Conservation (phyloP, 2,329 filamentous ascomycete genomes). For the Colletotrichum graminicola region DNA sequence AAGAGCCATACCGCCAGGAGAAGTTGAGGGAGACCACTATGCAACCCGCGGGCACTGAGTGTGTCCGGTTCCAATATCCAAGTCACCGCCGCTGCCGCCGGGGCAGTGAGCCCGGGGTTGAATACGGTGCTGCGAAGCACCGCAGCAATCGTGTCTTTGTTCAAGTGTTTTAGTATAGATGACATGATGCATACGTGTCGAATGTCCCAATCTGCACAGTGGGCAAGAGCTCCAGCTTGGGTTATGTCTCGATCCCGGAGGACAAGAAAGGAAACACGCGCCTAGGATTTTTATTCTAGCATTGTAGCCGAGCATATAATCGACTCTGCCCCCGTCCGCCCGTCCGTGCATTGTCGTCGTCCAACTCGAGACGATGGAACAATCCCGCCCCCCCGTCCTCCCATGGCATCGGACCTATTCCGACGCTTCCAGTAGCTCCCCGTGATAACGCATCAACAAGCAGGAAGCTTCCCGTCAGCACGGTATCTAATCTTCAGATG, state of each 20-base stretch:
- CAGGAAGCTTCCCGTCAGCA: not conserved
- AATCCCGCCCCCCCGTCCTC: not conserved
- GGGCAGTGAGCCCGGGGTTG: not conserved
- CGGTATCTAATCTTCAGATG: not conserved
- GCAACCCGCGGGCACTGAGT: not conserved
- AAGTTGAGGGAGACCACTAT: not conserved
- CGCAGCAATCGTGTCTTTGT: not conserved
- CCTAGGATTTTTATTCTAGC: not conserved
- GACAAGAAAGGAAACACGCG: not conserved
- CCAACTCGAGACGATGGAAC: not conserved
- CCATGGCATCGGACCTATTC: not conserved
- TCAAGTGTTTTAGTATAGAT: not conserved
- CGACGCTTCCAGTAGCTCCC: not conserved
- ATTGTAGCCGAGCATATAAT: not conserved
- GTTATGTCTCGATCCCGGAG: too few relatives aligned
- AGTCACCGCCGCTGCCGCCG: not conserved
- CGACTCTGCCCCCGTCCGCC: not conserved
- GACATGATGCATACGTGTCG: not conserved
- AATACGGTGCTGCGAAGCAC: conserved; percentile 1
- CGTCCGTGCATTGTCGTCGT: not conserved
- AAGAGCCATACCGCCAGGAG: not conserved
- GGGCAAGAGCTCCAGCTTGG: not conserved
- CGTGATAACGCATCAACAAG: not conserved
- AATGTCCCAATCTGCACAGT: not conserved
- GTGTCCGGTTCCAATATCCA: not conserved